Evolutionary conservation across 257 asterid genomes (phyloP).

Genomic region (Striga asiatica): DNA sequence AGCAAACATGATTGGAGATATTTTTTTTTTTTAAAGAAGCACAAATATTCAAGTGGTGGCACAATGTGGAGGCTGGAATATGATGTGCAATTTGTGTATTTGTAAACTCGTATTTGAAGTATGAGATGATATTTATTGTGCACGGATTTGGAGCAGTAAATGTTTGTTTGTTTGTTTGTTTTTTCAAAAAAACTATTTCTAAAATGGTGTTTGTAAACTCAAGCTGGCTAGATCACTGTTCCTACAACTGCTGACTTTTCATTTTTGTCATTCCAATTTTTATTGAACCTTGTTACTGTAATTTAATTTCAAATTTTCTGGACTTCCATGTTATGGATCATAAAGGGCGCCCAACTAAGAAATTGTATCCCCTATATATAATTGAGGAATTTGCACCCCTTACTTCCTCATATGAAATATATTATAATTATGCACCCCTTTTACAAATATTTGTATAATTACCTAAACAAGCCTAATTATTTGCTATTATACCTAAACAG

Average conservation of each 20-base stretch:
- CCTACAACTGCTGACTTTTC: not conserved
- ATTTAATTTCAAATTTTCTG: too few species aligned
- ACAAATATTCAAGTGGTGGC: slow-evolving; percentile 5
- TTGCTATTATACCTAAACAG: too few species aligned
- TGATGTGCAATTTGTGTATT: slow-evolving; percentile 14
- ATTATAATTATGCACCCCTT: too few species aligned
- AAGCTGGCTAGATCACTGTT: not conserved
- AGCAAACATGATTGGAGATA: slow-evolving; percentile 6
- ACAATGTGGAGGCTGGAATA: not conserved
- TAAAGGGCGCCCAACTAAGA: too few species aligned
- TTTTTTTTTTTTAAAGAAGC: too few species aligned
- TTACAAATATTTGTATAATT: too few species aligned
- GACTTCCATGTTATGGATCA: too few species aligned
- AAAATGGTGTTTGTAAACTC: not conserved
- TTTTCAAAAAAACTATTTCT: not conserved
- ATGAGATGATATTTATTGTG: not conserved
- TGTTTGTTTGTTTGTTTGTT: not conserved
- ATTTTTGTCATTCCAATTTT: not conserved
- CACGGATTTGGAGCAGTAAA: slow-evolving; percentile 5
- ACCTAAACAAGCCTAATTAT: too few species aligned
- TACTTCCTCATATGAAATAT: too few species aligned
- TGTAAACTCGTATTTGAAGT: not conserved
- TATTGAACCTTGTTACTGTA: too few species aligned
- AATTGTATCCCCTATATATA: too few species aligned
- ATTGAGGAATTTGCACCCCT: too few species aligned